A percentile compares a stretch with the other conserved stretches of the same genome.
Conservation (phyloP, 768 basidiomycete genomes). For the Leccinum barrowsii region DNA sequence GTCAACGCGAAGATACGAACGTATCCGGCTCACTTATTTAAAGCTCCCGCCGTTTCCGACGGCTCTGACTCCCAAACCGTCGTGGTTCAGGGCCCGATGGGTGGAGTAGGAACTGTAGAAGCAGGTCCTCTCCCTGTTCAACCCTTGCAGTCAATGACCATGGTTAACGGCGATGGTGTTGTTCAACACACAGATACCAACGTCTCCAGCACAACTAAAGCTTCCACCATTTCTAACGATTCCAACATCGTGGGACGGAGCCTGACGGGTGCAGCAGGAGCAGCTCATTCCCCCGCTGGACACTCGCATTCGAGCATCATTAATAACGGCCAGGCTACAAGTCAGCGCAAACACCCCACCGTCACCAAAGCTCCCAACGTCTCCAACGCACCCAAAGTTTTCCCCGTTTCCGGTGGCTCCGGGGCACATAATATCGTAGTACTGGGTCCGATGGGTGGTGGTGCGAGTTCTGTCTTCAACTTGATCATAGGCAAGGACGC, state of each 20-base stretch:
- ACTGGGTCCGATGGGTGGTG: constrained; percentile 25
- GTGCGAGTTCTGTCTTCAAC: constrained; percentile 31
- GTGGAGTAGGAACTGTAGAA: too few species aligned
- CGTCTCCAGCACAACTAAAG: neutral
- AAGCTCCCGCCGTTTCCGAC: too few species aligned
- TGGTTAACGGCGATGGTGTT: too few species aligned
- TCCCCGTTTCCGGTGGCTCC: neutral
- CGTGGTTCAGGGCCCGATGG: too few species aligned
- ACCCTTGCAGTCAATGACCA: too few species aligned
- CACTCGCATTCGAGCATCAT: too few species aligned
- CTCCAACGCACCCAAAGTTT: neutral
- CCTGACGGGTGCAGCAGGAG: neutral
- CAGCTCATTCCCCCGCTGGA: neutral
- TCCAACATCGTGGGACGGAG: neutral
- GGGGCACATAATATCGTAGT: constrained; percentile 19
- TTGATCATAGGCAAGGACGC: constrained; percentile 22
- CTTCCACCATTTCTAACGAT: neutral
- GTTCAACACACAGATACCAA: too few species aligned
- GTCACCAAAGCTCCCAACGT: neutral
- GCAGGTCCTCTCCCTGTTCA: too few species aligned
- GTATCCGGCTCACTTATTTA: too few species aligned
- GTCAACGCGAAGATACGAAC: neutral
- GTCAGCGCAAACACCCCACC: too few species aligned
- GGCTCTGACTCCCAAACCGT: too few species aligned
- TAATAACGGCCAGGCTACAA: too few species aligned